A percentile compares a stretch with the other conserved stretches of the same genome.
These are phyloP conservation scores for Coriaria nepalensis DNA, from an alignment of 306 rosid genomes.

Conservation along the genomic window DNA sequence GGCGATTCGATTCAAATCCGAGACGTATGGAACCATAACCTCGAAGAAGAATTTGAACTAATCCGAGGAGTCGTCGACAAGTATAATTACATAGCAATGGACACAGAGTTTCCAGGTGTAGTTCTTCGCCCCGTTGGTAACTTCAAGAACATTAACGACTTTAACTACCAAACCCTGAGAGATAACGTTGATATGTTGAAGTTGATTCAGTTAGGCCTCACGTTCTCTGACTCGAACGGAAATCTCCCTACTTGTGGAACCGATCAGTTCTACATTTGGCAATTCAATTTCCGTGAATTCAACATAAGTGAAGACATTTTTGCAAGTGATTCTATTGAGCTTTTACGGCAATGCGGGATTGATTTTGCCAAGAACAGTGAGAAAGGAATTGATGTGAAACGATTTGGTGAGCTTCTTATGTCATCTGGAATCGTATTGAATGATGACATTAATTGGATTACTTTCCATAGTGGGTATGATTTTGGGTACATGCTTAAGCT, in stretches of 20 bases:
- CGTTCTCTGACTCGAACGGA: constrained; percentile 66
- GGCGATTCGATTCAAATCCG: constrained; percentile 70
- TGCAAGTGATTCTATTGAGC: constrained; percentile 52
- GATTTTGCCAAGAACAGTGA: constrained; percentile 58
- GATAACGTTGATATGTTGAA: constrained; percentile 85
- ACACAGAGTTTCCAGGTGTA: constrained; percentile 87
- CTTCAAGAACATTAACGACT: constrained; percentile 68
- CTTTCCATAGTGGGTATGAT: constrained; percentile 60
- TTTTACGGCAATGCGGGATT: constrained; percentile 57
- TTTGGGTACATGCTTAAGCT: constrained; percentile 57
- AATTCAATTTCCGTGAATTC: constrained; percentile 61
- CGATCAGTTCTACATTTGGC: constrained; percentile 42
- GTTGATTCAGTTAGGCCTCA: constrained; percentile 82
- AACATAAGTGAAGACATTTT: constrained; percentile 37
- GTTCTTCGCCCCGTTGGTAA: constrained; percentile 74
- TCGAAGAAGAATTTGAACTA: constrained; percentile 59
- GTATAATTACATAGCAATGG: constrained; percentile 65
- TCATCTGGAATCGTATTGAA: constrained; percentile 51
- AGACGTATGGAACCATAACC: constrained; percentile 79
- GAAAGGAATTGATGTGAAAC: constrained; percentile 47
- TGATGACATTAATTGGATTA: constrained; percentile 38
- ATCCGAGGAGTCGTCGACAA: constrained; percentile 60
- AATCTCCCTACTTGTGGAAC: constrained; percentile 65
- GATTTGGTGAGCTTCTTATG: constrained; percentile 57
- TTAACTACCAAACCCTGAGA: constrained; percentile 66